Conservation (phyloP, 2,329 filamentous ascomycete genomes). For the Colletotrichum viniferum region DNA sequence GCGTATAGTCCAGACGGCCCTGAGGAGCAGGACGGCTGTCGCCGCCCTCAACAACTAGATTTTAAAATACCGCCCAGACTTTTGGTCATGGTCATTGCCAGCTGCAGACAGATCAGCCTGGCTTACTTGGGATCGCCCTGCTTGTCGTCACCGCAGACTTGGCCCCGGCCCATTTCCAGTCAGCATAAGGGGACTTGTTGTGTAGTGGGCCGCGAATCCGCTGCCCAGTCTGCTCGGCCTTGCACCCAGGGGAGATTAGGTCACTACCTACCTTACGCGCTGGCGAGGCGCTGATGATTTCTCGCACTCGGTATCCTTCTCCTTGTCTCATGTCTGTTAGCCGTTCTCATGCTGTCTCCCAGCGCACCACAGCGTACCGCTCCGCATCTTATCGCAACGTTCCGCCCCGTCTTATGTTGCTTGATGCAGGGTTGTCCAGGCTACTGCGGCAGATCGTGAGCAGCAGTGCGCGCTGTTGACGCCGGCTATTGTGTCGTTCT, state of each 20-base stretch:
- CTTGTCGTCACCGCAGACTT: neutral
- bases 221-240: neutral
- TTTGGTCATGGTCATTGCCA: neutral
- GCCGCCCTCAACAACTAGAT: too few species aligned
- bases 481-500: neutral
- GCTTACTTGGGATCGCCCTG: neutral
- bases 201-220: neutral
- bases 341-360: neutral
- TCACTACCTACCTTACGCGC: neutral
- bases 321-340: neutral
- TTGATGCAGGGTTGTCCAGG: neutral
- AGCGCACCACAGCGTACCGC: neutral
- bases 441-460: neutral
- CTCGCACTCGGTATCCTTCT: neutral
- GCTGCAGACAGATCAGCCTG: neutral
- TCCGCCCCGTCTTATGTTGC: neutral
- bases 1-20: neutral
- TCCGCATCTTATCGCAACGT: neutral
- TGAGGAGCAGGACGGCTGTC: neutral
- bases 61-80: too few species aligned
- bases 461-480: neutral
- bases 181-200: too few species aligned
- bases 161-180: too few species aligned
- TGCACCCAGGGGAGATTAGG: neutral
- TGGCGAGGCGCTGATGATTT: neutral